Conservation (phyloP, 2,329 filamentous ascomycete genomes). For the Pseudogymnoascus sp. region DNA sequence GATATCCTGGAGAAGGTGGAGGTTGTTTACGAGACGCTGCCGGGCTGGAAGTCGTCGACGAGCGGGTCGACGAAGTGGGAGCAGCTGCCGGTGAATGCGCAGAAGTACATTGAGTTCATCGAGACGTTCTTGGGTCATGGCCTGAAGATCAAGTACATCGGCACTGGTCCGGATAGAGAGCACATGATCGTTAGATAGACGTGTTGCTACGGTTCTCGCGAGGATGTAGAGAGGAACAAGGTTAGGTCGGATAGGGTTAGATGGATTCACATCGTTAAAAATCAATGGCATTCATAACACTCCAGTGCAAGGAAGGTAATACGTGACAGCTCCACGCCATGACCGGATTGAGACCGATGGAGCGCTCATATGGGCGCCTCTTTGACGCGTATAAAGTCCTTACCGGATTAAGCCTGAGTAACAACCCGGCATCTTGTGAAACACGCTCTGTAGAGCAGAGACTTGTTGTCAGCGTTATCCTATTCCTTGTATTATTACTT, state of each 20-base stretch:
- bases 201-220: neutral
- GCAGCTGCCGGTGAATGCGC: conserved; percentile 58
- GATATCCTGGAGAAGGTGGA: conserved; percentile 51
- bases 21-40: conserved; percentile 61
- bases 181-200: conserved; percentile 46
- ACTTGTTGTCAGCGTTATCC: too few relatives aligned
- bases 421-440: neutral
- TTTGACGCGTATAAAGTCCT: neutral
- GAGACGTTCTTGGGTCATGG: conserved; percentile 53
- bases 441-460: too few relatives aligned
- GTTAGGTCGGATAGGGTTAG: neutral
- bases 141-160: conserved; percentile 59
- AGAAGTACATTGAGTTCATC: conserved; percentile 61
- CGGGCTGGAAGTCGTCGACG: conserved; percentile 63
- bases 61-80: conserved; percentile 35
- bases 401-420: neutral
- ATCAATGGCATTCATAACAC: neutral
- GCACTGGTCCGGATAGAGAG: conserved; percentile 59
- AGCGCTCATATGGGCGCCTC: neutral
- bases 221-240: neutral
- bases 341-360: neutral
- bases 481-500: too few relatives aligned
- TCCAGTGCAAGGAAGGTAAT: neutral
- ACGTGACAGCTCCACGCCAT: neutral
- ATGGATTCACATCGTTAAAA: neutral